Conservation (phyloP, 306 rosid genomes). For the Cicer pinnatifidum region DNA sequence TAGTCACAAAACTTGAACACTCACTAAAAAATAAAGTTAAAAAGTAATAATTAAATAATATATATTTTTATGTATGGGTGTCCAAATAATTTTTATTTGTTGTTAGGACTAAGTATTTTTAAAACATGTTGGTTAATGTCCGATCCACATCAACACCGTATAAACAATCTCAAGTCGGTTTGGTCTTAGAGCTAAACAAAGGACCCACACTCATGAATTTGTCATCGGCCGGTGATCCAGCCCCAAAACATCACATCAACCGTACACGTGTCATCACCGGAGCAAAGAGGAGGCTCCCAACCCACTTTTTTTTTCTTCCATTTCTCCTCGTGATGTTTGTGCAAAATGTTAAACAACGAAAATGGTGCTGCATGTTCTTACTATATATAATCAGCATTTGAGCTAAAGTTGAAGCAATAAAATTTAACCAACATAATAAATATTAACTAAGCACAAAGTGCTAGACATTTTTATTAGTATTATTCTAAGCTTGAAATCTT, state of each 20-base stretch:
- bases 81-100: too few relatives aligned
- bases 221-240: slow-evolving; percentile 60
- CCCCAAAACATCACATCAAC: slow-evolving; percentile 44
- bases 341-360: not conserved
- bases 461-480: not conserved
- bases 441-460: slow-evolving; percentile 2
- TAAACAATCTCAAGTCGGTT: slow-evolving; percentile 60
- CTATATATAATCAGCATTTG: slow-evolving; percentile 46
- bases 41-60: too few relatives aligned
- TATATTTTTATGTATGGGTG: too few relatives aligned
- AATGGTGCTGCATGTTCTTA: slow-evolving; percentile 1
- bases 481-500: slow-evolving; percentile 19
- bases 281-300: slow-evolving; percentile 59
- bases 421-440: not conserved
- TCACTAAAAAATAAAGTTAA: too few relatives aligned
- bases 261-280: slow-evolving; percentile 58
- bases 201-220: slow-evolving; percentile 43
- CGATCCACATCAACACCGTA: slow-evolving; percentile 45
- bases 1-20: too few relatives aligned
- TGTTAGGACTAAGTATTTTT: too few relatives aligned
- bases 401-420: slow-evolving; percentile 10
- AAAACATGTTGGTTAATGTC: not conserved
- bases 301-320: slow-evolving; percentile 26
- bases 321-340: slow-evolving; percentile 35
- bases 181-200: slow-evolving; percentile 37